phyloP scores from a whole-genome alignment of 176 grass and related monocot genomes.

The Avena eriantha region DNA sequence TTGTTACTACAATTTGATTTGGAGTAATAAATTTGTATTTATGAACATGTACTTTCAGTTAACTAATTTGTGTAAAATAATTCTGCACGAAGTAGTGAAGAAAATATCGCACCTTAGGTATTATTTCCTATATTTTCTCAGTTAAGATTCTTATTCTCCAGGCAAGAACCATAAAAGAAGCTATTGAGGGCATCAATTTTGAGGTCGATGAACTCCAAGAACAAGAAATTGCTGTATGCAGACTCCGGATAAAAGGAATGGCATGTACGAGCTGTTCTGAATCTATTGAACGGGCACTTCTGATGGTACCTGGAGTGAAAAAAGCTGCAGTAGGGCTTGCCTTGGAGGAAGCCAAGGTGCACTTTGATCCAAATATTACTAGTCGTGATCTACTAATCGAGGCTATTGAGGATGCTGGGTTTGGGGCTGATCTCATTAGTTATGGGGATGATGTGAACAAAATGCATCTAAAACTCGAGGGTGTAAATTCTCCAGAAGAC shows the following conservation, averaged over 20 bases:
- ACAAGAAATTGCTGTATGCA: constrained; percentile 87
- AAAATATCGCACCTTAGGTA: background rate
- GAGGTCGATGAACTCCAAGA: constrained; percentile 80
- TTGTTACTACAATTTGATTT: constrained; percentile 19
- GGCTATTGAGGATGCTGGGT: constrained; percentile 95
- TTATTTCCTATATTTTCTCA: constrained; percentile 29
- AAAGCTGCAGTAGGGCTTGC: constrained; percentile 93
- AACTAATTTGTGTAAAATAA: background rate
- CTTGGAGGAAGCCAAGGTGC: constrained; percentile 96
- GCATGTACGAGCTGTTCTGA: constrained; percentile 97
- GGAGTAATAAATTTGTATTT: constrained; percentile 4
- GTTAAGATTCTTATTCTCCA: constrained; percentile 42
- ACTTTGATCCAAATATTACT: constrained; percentile 88
- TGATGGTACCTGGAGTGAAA: constrained; percentile 88
- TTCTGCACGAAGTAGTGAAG: constrained; percentile 5
- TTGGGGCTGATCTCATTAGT: constrained; percentile 87
- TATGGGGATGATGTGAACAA: constrained; percentile 87
- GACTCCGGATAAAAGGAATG: constrained; percentile 97
- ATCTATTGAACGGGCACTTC: constrained; percentile 83
- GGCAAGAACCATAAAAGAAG: constrained; percentile 77
- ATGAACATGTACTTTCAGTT: constrained; percentile 14
- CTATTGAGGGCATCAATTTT: constrained; percentile 76
- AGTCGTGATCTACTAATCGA: constrained; percentile 64
- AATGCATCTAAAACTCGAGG: constrained; percentile 86
- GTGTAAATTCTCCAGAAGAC: constrained; percentile 67